Conservation (phyloP, 1,284 basidiomycete genomes). For the Inonotus hispidus region DNA sequence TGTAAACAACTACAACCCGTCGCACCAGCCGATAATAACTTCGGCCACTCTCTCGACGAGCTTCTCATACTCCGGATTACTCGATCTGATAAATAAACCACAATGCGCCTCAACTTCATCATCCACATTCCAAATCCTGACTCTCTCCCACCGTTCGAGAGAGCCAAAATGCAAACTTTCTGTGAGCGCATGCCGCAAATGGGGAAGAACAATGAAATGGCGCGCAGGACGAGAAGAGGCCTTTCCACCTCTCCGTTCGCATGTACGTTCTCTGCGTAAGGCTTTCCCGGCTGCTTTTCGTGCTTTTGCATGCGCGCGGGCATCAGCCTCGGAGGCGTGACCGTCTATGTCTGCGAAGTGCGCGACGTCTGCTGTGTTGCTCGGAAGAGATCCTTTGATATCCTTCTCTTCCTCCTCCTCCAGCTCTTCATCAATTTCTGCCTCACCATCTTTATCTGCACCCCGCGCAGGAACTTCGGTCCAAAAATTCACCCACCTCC, state of each 20-base stretch:
- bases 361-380: slow-evolving; percentile 25
- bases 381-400: not conserved
- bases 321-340: not conserved
- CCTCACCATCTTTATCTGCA: not conserved
- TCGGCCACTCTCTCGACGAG: slow-evolving; percentile 42
- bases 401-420: slow-evolving; percentile 13
- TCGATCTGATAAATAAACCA: slow-evolving; percentile 45
- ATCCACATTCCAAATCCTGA: slow-evolving; percentile 41
- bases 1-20: not conserved
- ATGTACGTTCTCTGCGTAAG: slow-evolving; percentile 24
- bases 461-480: slow-evolving; percentile 33
- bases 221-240: slow-evolving; percentile 20
- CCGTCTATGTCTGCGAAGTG: slow-evolving; percentile 20
- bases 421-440: not conserved
- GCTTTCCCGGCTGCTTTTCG: slow-evolving; percentile 26
- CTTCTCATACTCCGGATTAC: slow-evolving; percentile 45
- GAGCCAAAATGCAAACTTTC: slow-evolving; percentile 37
- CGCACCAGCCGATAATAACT: slow-evolving; percentile 39
- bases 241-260: slow-evolving; percentile 25
- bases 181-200: not conserved
- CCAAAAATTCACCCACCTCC: slow-evolving; percentile 54
- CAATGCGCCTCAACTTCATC: slow-evolving; percentile 52
- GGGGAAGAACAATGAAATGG: slow-evolving; percentile 48
- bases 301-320: slow-evolving; percentile 19
- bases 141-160: slow-evolving; percentile 43